These are phyloP conservation scores for Durotheca rogersii DNA, from an alignment of 495 filamentous ascomycete genomes.

Conservation along the genomic window DNA sequence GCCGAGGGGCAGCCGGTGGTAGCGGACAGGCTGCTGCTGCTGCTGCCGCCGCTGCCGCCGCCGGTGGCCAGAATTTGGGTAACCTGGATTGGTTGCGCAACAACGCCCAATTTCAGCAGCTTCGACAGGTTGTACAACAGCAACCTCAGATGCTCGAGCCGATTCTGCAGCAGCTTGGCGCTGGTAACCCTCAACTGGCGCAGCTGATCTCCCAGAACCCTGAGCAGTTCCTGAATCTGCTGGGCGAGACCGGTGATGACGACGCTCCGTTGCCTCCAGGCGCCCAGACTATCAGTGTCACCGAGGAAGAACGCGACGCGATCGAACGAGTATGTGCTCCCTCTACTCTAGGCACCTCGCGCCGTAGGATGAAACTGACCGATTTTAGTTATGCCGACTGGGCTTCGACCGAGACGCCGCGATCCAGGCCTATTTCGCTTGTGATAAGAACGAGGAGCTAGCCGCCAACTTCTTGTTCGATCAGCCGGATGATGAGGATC, in stretches of 20 bases:
- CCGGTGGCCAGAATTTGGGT: constrained; percentile 59
- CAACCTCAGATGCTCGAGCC: constrained; percentile 98
- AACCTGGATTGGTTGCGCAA: constrained; percentile 94
- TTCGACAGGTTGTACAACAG: constrained; percentile 94
- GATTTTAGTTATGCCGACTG: constrained; percentile 75
- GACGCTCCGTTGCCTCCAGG: constrained; percentile 82
- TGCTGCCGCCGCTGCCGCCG: constrained; percentile 52
- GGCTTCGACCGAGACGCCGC: constrained; percentile 91
- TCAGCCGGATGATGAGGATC: constrained; percentile 83
- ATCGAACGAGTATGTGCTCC: constrained; percentile 81
- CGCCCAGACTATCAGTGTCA: constrained; percentile 84
- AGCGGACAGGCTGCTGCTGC: constrained; percentile 45
- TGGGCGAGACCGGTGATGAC: constrained; percentile 76
- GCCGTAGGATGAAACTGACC: constrained; percentile 35
- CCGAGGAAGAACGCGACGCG: constrained; percentile 92
- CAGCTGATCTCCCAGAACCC: constrained; percentile 85
- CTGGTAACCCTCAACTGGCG: constrained; percentile 91
- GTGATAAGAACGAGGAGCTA: constrained; percentile 98
- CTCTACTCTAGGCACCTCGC: not conserved
- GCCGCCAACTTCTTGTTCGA: constrained; percentile 98
- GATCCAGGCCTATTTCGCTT: constrained; percentile 98
- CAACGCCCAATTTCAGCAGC: constrained; percentile 96
- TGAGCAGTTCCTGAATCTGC: constrained; percentile 84
- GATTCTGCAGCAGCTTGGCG: constrained; percentile 93
- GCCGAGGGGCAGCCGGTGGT: constrained; percentile 37